Base-by-base conservation (phyloP, 1,284 basidiomycete species). In the Gymnopus androsaceus region DNA sequence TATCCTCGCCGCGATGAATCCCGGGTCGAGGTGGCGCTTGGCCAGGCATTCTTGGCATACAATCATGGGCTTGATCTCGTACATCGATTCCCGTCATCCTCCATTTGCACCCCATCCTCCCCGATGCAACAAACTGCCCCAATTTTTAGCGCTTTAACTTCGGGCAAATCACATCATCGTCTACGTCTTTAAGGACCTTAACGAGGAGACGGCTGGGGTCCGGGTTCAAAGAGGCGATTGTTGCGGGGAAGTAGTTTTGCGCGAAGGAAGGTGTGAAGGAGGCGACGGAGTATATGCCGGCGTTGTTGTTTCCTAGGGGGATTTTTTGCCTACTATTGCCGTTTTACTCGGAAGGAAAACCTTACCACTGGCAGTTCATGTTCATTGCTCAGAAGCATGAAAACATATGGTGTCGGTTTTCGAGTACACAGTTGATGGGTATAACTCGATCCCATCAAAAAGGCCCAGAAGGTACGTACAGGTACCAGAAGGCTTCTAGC, bases 241-340 rank as follows among this genome's bases (percentile, higher is more conserved):
- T 38, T 38, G n/a, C 34, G 15, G 7, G 48, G 48, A 15, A 48
- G 38, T 4, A 27, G 9, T 28, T 28, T n/a, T n/a, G 33, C 4
- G 48, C 36, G 36, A 50, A 50, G 3, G 48, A 40, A 11, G 48
- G 19, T 17, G 37, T 36, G 36, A 50, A 50, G 8, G 48, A 50
- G 1, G 48, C 48, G 12, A 50, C 48, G 15, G 21, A 27, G 36
- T 50, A 50, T 34, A 50, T 36, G 14, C 48, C 48, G 12, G 48
- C 48, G 25, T 50, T 50, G 19, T 50, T 50, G 48, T 50, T 50
- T 14, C 48, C 48, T 36, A 50, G 37, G 3, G 48, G 25, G n/a
- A n/a, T n/a, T n/a, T n/a, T n/a, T n/a, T n/a, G n/a, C n/a, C n/a
- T n/a, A n/a, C n/a, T n/a, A n/a, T n/a, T n/a, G n/a, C n/a, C n/a